Evolutionary conservation across 331 rosid genomes (phyloP).

Genomic region (Saraca asoca): DNA sequence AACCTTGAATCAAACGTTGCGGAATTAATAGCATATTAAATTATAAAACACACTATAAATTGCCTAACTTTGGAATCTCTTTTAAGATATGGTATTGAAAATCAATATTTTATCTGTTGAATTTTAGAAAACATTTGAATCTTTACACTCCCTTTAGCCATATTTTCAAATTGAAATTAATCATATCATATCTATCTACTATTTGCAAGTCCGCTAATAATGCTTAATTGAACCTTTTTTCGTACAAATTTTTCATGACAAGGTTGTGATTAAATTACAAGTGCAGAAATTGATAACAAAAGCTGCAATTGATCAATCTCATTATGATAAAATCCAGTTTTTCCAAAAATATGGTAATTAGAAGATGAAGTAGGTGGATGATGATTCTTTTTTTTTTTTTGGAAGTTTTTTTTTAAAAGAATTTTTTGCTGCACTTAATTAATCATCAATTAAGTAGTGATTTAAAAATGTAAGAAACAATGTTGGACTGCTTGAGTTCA

Average conservation of each 20-base stretch:
- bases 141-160: slow-evolving; percentile 7
- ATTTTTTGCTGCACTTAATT: background rate
- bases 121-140: background rate
- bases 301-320: background rate
- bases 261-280: background rate
- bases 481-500: background rate
- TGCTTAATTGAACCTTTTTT: background rate
- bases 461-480: background rate
- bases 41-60: too few relatives aligned
- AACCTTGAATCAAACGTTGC: too few relatives aligned
- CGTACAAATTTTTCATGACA: background rate
- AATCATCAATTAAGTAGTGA: background rate
- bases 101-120: too few relatives aligned
- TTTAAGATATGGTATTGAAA: too few relatives aligned
- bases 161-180: slow-evolving; percentile 4
- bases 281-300: slow-evolving; percentile 1
- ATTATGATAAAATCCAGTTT: background rate
- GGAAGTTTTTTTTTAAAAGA: background rate
- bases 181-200: background rate
- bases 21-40: too few relatives aligned
- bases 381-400: too few relatives aligned
- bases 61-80: too few relatives aligned
- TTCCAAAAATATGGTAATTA: background rate
- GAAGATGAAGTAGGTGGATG: too few relatives aligned
- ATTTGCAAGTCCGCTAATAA: background rate